Conservation (phyloP, 108 stramenopile genomes). For the Skeletonema tropicum region DNA sequence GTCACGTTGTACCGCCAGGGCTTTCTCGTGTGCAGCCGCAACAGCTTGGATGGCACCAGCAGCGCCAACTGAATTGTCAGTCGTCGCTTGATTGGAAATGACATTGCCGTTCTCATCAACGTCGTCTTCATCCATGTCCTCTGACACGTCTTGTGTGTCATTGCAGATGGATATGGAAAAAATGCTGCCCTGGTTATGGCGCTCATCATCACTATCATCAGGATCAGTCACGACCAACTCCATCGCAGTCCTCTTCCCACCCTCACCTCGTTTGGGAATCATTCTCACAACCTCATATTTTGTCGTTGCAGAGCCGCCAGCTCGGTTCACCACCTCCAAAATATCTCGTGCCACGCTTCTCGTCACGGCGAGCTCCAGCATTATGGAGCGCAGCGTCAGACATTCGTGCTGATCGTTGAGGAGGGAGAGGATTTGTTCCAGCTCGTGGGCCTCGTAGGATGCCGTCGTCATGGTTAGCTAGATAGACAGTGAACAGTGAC, state of each 20-base stretch:
- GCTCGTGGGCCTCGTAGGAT: conserved; percentile 28
- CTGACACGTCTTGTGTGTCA: not conserved
- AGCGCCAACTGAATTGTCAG: not conserved
- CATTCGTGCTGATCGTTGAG: conserved; percentile 4
- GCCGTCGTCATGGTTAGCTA: not conserved
- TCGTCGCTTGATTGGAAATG: not conserved
- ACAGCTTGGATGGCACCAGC: not conserved
- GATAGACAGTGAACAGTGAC: no score
- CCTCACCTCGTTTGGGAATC: not conserved
- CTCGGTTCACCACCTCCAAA: conserved; percentile 7
- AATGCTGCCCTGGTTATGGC: conserved; percentile 2
- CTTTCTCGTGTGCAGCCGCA: conserved; percentile 29
- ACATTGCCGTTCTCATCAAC: conserved; percentile 2
- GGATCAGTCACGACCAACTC: conserved; percentile 7
- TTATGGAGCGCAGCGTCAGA: conserved; percentile 16
- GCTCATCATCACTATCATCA: not conserved
- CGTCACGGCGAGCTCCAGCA: conserved; percentile 21
- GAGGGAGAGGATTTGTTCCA: conserved; percentile 27
- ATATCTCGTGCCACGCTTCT: conserved; percentile 17
- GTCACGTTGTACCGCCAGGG: conserved; percentile 28
- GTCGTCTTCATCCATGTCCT: conserved; percentile 14
- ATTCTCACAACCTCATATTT: conserved; percentile 12
- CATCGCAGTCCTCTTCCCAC: conserved; percentile 3
- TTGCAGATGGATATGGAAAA: conserved; percentile 10
- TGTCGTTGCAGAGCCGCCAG: not conserved